Evolutionary conservation across 495 filamentous ascomycete species (phyloP), one percentile per base, ranked within the genome.

Genomic region (Letharia lupina): DNA sequence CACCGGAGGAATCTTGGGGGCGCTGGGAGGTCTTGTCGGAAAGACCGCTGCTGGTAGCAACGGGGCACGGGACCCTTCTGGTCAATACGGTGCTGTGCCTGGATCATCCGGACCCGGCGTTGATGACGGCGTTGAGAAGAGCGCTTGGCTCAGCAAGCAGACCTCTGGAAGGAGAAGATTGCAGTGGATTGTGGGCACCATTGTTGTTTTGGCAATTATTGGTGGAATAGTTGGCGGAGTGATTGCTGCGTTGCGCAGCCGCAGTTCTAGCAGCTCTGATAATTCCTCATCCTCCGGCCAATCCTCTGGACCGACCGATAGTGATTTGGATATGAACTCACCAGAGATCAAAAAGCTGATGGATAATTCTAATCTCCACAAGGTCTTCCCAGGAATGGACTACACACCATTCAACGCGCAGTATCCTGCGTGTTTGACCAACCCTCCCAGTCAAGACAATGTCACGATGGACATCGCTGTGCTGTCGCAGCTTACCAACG

Each of bases 381-480:
- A 91, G 74, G 93, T 98, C 15, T 97, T 98, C 73, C 90, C 91
- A 1, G 94, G 92, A n/a, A 89, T 98, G 68, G 94, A 96, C 75
- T 98, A 98, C 73, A 98, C 93, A 0, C 92, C 94, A 0, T 84
- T 93, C 75, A 89, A 93, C 72, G 85, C 91, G 0, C 91, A 96
- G 72, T 96, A 93, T 70, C 94, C 94, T 12, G 87, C 88, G 4
- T 98, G 94, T 76, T 68, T 93, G 48, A 79, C 80, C 64, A 82
- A 87, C 71, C 89, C 90, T 8, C 89, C 93, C 0, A 89, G 84
- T 6, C 94, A 96, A 74, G 96, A 97, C 77, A 96, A 97, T 70
- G 81, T 98, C 70, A 98, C 94, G 9, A 84, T 89, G 48, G 94
- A 98, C 71, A 77, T 98, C 62, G 94, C 94, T 35, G 87, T 96